Evolutionary conservation across 306 rosid genomes (phyloP).

Genomic region (Benincasa hispida): DNA sequence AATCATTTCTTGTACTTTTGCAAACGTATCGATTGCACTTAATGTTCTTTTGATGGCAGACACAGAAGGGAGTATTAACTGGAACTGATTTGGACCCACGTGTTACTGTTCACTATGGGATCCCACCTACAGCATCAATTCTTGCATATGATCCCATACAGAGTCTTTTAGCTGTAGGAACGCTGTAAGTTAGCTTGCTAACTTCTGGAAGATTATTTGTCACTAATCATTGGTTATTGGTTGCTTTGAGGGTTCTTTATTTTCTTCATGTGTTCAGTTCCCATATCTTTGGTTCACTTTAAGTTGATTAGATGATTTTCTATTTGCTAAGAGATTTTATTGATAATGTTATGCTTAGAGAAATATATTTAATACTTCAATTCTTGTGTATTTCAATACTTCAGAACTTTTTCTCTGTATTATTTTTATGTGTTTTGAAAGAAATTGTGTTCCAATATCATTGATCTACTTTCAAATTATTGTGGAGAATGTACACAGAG

Average conservation of each 20-base stretch:
- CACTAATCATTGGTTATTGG: not conserved
- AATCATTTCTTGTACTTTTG: not conserved
- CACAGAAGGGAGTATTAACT: constrained; percentile 18
- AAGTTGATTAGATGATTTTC: not conserved
- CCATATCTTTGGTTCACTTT: not conserved
- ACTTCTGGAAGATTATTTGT: not conserved
- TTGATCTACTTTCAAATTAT: not conserved
- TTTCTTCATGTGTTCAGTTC: not conserved
- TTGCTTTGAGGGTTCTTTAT: not conserved
- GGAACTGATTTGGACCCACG: constrained; percentile 38
- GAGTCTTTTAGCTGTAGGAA: constrained; percentile 65
- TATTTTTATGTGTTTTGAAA: not conserved
- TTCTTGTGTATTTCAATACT: not conserved
- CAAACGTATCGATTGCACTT: constrained; percentile 3
- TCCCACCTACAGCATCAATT: constrained; percentile 69
- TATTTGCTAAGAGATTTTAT: not conserved
- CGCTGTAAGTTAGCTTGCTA: constrained; percentile 39
- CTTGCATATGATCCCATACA: constrained; percentile 69
- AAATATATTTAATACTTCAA: not conserved
- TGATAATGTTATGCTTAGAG: not conserved
- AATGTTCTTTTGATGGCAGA: constrained; percentile 10
- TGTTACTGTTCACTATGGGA: constrained; percentile 58
- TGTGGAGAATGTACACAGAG: not conserved
- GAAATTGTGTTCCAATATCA: not conserved
- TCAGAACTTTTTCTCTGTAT: not conserved